Conservation (phyloP, 257 asterid species). For the Leptodermis oblonga region DNA sequence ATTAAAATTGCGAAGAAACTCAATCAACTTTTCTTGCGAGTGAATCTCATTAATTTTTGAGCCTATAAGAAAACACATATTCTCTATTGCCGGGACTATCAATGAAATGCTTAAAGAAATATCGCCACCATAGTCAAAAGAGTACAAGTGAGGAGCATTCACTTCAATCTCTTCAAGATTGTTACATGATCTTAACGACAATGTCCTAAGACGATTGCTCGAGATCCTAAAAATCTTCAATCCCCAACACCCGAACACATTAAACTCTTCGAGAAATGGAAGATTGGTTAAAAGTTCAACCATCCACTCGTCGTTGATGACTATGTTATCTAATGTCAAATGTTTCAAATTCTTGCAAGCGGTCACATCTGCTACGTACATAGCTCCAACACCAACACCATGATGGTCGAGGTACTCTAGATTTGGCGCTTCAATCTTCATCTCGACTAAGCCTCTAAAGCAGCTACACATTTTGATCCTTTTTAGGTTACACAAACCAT, state of each 20-base stretch:
- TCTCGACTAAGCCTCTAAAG: not conserved
- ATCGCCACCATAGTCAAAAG: not conserved
- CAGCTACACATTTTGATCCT: not conserved
- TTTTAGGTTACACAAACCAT: not conserved
- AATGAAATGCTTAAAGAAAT: not conserved
- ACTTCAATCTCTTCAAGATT: not conserved
- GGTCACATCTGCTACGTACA: not conserved
- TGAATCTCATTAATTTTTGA: not conserved
- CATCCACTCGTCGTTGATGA: not conserved
- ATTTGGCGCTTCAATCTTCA: conserved; percentile 3
- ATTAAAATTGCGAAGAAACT: conserved; percentile 14
- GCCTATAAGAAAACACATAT: not conserved
- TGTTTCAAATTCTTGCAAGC: conserved; percentile 3
- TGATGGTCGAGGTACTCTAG: not conserved
- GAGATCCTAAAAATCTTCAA: conserved; percentile 8
- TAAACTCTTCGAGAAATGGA: not conserved
- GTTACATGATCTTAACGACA: not conserved
- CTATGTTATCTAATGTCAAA: not conserved
- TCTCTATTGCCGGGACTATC: not conserved
- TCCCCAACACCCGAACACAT: not conserved
- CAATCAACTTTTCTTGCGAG: not conserved
- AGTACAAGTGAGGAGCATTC: not conserved
- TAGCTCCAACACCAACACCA: not conserved
- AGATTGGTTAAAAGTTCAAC: not conserved
- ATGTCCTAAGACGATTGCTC: not conserved